Evolutionary conservation across 805 yeast species (phyloP), one percentile per base, ranked within the genome.

Genomic region (Kodamaea lidongshanica): DNA sequence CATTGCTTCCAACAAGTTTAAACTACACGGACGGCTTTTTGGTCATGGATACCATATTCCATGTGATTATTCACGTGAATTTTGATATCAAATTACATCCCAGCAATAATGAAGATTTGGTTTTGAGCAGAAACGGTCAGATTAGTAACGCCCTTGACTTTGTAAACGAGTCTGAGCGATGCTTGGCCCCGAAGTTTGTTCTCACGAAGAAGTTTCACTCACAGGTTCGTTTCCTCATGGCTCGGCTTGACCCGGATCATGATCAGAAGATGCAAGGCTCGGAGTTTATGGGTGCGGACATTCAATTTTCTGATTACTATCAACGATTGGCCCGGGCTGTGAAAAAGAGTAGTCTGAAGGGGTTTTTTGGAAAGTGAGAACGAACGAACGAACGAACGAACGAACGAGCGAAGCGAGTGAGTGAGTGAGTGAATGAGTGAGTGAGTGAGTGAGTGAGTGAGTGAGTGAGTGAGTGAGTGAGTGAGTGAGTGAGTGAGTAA

Each of bases 131-230:
- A 7, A 36, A 43, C 19, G 20, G 23, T 6, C 28, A 28, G 4
- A 23, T 51, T 3, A 10, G 18, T 11, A 26, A 20, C 2, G 46
- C 56, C 3, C 23, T 49, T n/a, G 24, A 34, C 3, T 46, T 45
- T 28, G 28, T 50, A 7, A 19, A 32, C 13, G 20, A 10, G 5
- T 19, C 21, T 8, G 23, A 27, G 15, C 36, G 52, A 13, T 35
- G 37, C 2, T 20, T 53, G 4, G 33, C 31, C 5, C 56, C 62
- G 1, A 46, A 38, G 27, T 41, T 42, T 14, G 41, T 60, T 9
- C 27, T 62, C 5, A 60, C 67, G 2, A 61, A 60, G 25, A 45
- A 39, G 3, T 46, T 49, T 2, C 69, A 62, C 38, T 61, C 67
- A 1, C 69, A 61, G 35, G 52, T 59, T 1, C 39, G 68, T 24